Evolutionary conservation across 1,284 basidiomycete genomes (phyloP), one percentile per base, ranked within the genome.

Genomic region (Malassezia arunalokei): DNA sequence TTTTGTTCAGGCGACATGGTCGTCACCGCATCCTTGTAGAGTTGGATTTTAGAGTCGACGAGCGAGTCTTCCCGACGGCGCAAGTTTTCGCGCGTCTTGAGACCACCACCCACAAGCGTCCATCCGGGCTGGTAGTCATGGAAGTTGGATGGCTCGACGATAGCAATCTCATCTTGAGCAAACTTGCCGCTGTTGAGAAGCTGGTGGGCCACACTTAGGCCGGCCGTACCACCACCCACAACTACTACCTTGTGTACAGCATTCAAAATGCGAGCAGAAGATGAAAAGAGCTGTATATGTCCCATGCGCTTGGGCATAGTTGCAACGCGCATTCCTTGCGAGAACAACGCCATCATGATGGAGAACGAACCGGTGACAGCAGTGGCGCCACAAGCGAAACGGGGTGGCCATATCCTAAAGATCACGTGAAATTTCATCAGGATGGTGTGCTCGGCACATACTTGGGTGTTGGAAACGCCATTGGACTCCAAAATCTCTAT

Each of bases 81-180:
- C 62, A 86, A 84, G 59, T 85, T 83, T 45, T 79, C 73, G 65
- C 83, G 82, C 55, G 71, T 54, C 40, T 75, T 75, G 20, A 96
- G 78, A 33, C 92, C 92, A 28, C 86, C 79, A 27, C 89, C 91
- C 38, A 91, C 90, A 24, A 95, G 81, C 2, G 91, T 94, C 90
- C 87, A 88, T 58, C 67, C 67, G 5, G 67, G 67, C 53, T 70
- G 67, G 43, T 70, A 70, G 62, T 70, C 53, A 49, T 70, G 67
- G 43, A 47, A 62, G 24, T 60, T 46, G 31, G 63, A 60, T 15
- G 64, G 60, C 47, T 70, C 66, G 20, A 68, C 57, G 47, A 70
- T 51, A 32, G 64, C 64, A 43, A 70, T 62, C 58, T 66, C 58
- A 51, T 56, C 57, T 46, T 59, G 43, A 28, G 49, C 46, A 33